phyloP scores from a whole-genome alignment of 139 green algal species.

The Chlorokybus atmophyticus region DNA sequence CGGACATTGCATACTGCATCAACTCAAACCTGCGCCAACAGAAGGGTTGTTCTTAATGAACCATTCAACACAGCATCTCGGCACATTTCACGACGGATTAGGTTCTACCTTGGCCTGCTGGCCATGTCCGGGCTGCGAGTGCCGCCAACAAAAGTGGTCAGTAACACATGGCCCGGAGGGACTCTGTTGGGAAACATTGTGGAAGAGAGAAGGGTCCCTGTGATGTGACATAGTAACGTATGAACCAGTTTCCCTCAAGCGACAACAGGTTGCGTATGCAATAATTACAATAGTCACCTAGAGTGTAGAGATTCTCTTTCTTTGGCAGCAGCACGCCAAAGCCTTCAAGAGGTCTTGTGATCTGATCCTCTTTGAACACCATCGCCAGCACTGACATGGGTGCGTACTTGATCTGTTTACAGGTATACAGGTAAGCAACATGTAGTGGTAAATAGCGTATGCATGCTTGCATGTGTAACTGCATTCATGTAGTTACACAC shows the following conservation, averaged over 20 bases:
- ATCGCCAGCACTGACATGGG: slow-evolving; percentile 18
- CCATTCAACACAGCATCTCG: too few species aligned
- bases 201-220: slow-evolving; percentile 27
- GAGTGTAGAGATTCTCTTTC: slow-evolving; percentile 14
- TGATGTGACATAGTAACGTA: too few species aligned
- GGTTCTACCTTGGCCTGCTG: not conserved
- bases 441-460: too few species aligned
- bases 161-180: slow-evolving; percentile 12
- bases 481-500: too few species aligned
- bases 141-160: slow-evolving; percentile 25
- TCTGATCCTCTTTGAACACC: slow-evolving; percentile 14
- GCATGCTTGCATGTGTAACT: too few species aligned
- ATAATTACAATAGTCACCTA: slow-evolving; percentile 2
- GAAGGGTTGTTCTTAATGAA: too few species aligned
- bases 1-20: too few species aligned
- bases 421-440: too few species aligned
- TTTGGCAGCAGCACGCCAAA: slow-evolving; percentile 25
- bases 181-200: slow-evolving; percentile 23
- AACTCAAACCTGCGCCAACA: too few species aligned
- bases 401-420: slow-evolving; percentile 17
- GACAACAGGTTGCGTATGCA: too few species aligned
- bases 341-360: slow-evolving; percentile 11
- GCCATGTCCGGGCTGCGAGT: slow-evolving; percentile 6
- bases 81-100: not conserved
- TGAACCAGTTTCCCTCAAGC: too few species aligned